These are phyloP conservation scores for Tolypocladium guangdongense DNA, from an alignment of 2,329 filamentous ascomycete genomes.

Conservation along the genomic window DNA sequence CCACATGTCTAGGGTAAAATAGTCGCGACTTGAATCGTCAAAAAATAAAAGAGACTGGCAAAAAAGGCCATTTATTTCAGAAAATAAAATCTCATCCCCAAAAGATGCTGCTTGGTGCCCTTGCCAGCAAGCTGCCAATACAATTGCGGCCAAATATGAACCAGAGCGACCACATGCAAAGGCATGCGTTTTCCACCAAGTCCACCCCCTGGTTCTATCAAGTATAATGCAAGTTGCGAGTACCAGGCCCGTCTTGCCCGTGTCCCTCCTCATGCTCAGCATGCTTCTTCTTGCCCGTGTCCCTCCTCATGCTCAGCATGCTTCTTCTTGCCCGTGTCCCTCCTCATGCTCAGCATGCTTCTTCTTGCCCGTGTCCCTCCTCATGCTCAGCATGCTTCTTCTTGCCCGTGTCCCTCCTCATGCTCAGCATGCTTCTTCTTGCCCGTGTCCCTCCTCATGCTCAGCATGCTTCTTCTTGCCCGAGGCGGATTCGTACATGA, in stretches of 20 bases:
- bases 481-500: not conserved
- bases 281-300: not conserved
- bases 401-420: not conserved
- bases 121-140: too few species aligned
- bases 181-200: too few species aligned
- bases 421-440: not conserved
- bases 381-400: not conserved
- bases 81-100: too few species aligned
- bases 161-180: too few species aligned
- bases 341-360: not conserved
- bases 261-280: not conserved
- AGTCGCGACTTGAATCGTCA: too few species aligned
- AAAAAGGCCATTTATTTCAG: too few species aligned
- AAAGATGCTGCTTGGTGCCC: too few species aligned
- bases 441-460: not conserved
- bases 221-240: not conserved
- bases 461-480: not conserved
- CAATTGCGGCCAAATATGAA: too few species aligned
- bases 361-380: not conserved
- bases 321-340: not conserved
- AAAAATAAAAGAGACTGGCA: too few species aligned
- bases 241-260: not conserved
- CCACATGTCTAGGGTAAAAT: too few species aligned
- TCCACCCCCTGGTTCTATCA: not conserved
- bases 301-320: too few species aligned